phyloP scores from a whole-genome alignment of 805 yeast species.

The Yueomyces sinensis region DNA sequence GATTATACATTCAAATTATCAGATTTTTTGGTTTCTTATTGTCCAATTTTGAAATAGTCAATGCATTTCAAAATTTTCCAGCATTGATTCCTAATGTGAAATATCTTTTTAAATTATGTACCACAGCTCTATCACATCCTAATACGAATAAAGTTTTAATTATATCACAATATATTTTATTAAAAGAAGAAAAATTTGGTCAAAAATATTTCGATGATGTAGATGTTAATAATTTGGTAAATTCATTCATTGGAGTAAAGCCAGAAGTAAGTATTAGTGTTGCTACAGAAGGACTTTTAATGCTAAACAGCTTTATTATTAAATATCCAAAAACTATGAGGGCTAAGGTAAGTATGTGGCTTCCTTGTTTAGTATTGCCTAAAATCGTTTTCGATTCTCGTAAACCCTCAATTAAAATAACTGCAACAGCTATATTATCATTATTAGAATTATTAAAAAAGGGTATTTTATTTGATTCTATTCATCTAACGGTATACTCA shows the following conservation, averaged over 20 bases:
- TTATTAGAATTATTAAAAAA: conserved; percentile 16
- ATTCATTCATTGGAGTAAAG: conserved; percentile 8
- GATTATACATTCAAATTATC: conserved; percentile 21
- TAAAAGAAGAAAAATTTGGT: conserved; percentile 18
- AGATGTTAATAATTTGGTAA: conserved; percentile 8
- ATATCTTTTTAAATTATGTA: conserved; percentile 6
- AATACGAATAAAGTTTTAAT: conserved; percentile 18
- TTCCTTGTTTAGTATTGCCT: conserved; percentile 16
- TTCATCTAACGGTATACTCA: conserved; percentile 4
- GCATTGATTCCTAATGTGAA: not conserved
- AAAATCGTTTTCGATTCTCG: conserved; percentile 13
- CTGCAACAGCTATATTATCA: conserved; percentile 9
- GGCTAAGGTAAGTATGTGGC: conserved; percentile 10
- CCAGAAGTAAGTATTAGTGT: conserved; percentile 17
- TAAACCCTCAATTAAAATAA: conserved; percentile 7
- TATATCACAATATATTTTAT: conserved; percentile 13
- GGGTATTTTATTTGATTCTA: conserved; percentile 5
- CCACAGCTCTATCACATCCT: conserved; percentile 10
- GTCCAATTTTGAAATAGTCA: conserved; percentile 14
- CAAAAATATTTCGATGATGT: conserved; percentile 4
- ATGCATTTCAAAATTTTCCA: conserved; percentile 6
- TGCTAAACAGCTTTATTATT: conserved; percentile 11
- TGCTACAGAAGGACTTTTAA: conserved; percentile 13
- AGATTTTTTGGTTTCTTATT: conserved; percentile 13
- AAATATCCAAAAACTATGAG: conserved; percentile 16